These are phyloP conservation scores for Pseudozyma tsukubaensis DNA, from an alignment of 1,284 basidiomycete genomes.

Conservation along the genomic window DNA sequence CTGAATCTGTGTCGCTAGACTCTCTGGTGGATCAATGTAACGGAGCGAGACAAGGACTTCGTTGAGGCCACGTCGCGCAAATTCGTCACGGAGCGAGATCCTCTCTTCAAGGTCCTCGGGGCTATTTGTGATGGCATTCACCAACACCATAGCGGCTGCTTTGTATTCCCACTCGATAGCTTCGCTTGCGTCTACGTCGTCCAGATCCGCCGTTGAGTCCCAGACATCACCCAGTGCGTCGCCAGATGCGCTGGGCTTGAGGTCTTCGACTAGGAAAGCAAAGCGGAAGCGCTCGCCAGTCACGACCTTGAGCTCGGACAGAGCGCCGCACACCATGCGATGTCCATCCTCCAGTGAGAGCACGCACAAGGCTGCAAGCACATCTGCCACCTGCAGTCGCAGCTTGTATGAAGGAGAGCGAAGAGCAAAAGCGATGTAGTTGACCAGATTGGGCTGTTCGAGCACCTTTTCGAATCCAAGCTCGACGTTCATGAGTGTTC, in stretches of 20 bases:
- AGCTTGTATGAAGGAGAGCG: constrained; percentile 76
- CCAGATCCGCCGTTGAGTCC: constrained; percentile 53
- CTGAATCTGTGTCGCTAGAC: constrained; percentile 79
- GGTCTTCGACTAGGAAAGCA: constrained; percentile 77
- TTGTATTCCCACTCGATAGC: constrained; percentile 80
- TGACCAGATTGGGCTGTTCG: constrained; percentile 76
- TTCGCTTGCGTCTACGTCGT: constrained; percentile 32
- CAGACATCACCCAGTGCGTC: constrained; percentile 68
- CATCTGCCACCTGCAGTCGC: constrained; percentile 78
- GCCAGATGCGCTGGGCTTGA: constrained; percentile 73
- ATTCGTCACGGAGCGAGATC: constrained; percentile 81
- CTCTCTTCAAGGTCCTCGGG: constrained; percentile 83
- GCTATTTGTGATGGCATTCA: constrained; percentile 83
- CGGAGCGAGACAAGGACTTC: constrained; percentile 82
- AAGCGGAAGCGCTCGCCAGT: constrained; percentile 83
- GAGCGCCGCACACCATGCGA: constrained; percentile 78
- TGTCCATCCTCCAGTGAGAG: constrained; percentile 80
- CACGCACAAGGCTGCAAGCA: constrained; percentile 84
- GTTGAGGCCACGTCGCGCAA: constrained; percentile 81
- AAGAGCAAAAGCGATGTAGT: constrained; percentile 79
- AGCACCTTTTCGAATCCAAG: constrained; percentile 80
- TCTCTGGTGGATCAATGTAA: constrained; percentile 81
- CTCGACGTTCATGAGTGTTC: constrained; percentile 87
- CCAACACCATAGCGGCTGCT: constrained; percentile 77
- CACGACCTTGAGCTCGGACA: constrained; percentile 82